These are phyloP conservation scores for Ensete ventricosum DNA, from an alignment of 176 grass and related monocot genomes.

Conservation along the genomic window DNA sequence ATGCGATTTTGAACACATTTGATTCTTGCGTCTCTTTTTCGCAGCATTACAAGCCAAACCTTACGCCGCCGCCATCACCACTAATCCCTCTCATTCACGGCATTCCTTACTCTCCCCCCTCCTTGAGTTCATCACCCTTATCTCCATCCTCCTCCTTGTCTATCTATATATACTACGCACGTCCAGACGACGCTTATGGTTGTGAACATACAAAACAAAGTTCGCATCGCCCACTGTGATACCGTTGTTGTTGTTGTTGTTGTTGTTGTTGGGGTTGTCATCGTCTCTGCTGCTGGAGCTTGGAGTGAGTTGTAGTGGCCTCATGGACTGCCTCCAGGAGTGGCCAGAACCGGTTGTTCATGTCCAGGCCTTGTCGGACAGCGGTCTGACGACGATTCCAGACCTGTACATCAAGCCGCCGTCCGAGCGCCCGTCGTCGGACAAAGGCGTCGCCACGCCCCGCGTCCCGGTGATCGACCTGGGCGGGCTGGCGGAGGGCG, in stretches of 20 bases:
- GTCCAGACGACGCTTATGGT: too few species aligned
- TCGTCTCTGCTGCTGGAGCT: neutral
- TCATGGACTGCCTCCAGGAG: slow-evolving; percentile 45
- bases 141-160: too few species aligned
- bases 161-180: too few species aligned
- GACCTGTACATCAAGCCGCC: slow-evolving; percentile 58
- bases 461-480: slow-evolving; percentile 75
- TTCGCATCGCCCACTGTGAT: neutral
- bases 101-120: too few species aligned
- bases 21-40: too few species aligned
- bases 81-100: too few species aligned
- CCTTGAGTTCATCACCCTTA: too few species aligned
- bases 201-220: too few species aligned
- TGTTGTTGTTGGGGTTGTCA: too few species aligned
- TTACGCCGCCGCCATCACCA: too few species aligned
- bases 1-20: too few species aligned
- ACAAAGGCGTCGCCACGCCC: neutral
- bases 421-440: slow-evolving; percentile 34
- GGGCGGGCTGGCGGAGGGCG: slow-evolving; percentile 10
- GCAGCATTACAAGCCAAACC: too few species aligned
- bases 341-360: slow-evolving; percentile 72
- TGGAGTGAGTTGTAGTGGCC: neutral
- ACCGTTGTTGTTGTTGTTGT: neutral
- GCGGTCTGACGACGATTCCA: slow-evolving; percentile 50
- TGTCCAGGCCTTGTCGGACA: slow-evolving; percentile 71